A percentile compares a stretch with the other conserved stretches of the same genome.
These are phyloP conservation scores for Zygotorulaspora chibaensis DNA, from an alignment of 805 yeast species.

Conservation along the genomic window DNA sequence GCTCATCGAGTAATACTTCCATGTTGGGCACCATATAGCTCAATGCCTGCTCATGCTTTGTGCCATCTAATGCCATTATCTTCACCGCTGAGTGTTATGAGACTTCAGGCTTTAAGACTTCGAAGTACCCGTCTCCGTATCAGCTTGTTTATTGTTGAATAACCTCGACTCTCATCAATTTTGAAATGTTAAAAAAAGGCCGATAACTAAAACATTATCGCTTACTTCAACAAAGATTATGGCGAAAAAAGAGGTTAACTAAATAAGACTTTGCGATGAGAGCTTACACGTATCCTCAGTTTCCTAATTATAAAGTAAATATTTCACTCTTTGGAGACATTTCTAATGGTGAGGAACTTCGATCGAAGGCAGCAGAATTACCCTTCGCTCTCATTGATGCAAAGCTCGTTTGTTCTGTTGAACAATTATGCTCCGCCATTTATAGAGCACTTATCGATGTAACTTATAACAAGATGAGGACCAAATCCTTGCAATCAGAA, in stretches of 20 bases:
- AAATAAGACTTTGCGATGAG: conserved; percentile 4
- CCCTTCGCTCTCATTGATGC: conserved; percentile 68
- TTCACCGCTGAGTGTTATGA: background rate
- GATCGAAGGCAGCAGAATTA: conserved; percentile 38
- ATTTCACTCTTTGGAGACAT: conserved; percentile 47
- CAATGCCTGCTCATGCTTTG: background rate
- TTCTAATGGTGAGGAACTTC: conserved; percentile 41
- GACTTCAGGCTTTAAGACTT: background rate
- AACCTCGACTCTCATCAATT: background rate
- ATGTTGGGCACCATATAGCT: background rate
- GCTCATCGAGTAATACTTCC: conserved; percentile 5
- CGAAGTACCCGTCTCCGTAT: background rate
- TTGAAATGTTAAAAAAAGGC: background rate
- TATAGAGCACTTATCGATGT: conserved; percentile 57
- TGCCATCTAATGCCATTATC: conserved; percentile 1
- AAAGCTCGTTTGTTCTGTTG: conserved; percentile 49
- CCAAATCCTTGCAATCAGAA: conserved; percentile 69
- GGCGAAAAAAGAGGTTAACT: background rate
- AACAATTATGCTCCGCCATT: conserved; percentile 58
- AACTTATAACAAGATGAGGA: conserved; percentile 45
- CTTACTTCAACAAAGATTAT: no score
- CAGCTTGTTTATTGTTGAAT: background rate
- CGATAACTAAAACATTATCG: no score
- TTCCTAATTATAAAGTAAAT: conserved; percentile 36
- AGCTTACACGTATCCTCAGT: conserved; percentile 43